Conservation (phyloP, 257 asterid genomes). For the Haberlea rhodopensis region DNA sequence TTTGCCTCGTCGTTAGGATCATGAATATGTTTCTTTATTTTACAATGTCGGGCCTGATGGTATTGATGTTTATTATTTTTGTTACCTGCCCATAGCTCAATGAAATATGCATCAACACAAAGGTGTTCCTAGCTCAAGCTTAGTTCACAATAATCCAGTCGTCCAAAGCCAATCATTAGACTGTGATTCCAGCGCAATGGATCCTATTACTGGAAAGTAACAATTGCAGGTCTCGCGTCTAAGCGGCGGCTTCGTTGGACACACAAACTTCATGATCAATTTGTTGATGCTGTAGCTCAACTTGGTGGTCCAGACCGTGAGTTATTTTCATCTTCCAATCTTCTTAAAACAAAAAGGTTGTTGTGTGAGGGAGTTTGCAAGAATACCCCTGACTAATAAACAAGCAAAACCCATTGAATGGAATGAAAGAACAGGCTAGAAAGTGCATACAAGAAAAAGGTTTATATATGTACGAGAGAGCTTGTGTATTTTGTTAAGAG, state of each 20-base stretch:
- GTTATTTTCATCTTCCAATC: constrained; percentile 31
- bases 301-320: constrained; percentile 99
- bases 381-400: too few species aligned
- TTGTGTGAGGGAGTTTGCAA: too few species aligned
- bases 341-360: background rate
- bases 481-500: background rate
- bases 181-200: constrained; percentile 52
- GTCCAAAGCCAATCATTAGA: constrained; percentile 38
- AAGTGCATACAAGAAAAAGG: too few species aligned
- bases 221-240: constrained; percentile 62
- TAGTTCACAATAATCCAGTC: constrained; percentile 33
- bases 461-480: background rate
- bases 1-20: background rate
- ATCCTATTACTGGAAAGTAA: constrained; percentile 50
- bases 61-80: constrained; percentile 7
- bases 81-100: constrained; percentile 27
- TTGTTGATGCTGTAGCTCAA: constrained; percentile 93
- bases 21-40: background rate
- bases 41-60: constrained; percentile 9
- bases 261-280: constrained; percentile 91
- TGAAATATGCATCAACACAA: constrained; percentile 38
- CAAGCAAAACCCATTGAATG: background rate
- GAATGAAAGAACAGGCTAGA: background rate
- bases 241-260: constrained; percentile 99
- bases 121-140: constrained; percentile 42